A percentile compares a stretch with the other conserved stretches of the same genome.
phyloP scores from a whole-genome alignment of 2,329 filamentous ascomycete species.

The Magnaporthiopsis rhizophila region DNA sequence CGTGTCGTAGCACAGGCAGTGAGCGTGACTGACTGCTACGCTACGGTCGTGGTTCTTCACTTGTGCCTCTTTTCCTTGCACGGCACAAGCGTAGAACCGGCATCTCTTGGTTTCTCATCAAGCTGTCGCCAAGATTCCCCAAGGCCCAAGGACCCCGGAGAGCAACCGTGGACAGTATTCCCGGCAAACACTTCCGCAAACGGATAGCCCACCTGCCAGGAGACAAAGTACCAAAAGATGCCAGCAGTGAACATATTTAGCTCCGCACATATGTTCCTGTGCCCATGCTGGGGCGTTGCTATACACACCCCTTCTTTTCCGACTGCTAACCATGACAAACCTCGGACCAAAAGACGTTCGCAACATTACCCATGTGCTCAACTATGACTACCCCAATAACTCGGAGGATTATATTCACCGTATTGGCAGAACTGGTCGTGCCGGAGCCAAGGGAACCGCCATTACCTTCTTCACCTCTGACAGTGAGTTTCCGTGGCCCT shows the following conservation, averaged over 20 bases:
- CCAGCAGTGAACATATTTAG: constrained; percentile 40
- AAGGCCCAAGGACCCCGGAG: constrained; percentile 48
- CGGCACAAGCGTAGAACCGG: constrained; percentile 73
- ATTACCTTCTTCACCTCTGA: constrained; percentile 99
- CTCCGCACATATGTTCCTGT: constrained; percentile 30
- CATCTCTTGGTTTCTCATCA: constrained; percentile 71
- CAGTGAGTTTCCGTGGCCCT: constrained; percentile 57
- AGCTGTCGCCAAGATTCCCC: constrained; percentile 56
- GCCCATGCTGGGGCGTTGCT: constrained; percentile 56
- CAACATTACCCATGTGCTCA: constrained; percentile 99
- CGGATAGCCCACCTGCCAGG: constrained; percentile 52
- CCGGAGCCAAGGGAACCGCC: constrained; percentile 88
- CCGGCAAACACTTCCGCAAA: constrained; percentile 37
- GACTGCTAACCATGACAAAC: constrained; percentile 62
- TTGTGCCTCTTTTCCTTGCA: constrained; percentile 53
- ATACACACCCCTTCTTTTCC: constrained; percentile 40
- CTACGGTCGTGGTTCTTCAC: constrained; percentile 60
- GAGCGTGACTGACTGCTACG: constrained; percentile 50
- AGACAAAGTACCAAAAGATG: constrained; percentile 40
- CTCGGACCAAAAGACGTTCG: constrained; percentile 74
- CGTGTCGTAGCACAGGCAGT: constrained; percentile 50
- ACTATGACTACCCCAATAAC: constrained; percentile 99
- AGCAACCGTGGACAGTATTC: constrained; percentile 29
- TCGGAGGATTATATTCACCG: constrained; percentile 97
- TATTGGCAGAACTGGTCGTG: constrained; percentile 92